Evolutionary conservation across 805 yeast genomes (phyloP).

Genomic region (Metschnikowia orientalis): DNA sequence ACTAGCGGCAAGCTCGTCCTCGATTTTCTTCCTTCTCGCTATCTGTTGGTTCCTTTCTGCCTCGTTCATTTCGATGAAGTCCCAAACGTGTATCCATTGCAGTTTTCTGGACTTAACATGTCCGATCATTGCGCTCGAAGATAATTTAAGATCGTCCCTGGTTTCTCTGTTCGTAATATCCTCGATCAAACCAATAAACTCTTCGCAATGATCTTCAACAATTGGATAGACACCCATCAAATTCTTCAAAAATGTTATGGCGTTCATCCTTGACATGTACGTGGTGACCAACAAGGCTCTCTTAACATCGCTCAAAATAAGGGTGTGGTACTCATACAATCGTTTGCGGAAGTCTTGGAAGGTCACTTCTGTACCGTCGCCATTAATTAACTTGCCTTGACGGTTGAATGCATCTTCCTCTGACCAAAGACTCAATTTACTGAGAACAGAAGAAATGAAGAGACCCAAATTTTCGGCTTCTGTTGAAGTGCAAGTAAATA

Average conservation of each 20-base stretch:
- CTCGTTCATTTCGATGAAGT: conserved; percentile 48
- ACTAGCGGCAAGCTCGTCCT: conserved; percentile 14
- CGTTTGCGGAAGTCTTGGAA: conserved; percentile 35
- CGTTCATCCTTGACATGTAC: conserved; percentile 77
- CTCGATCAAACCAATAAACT: conserved; percentile 44
- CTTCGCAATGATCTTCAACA: conserved; percentile 61
- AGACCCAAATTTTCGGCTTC: conserved; percentile 84
- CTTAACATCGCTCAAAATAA: conserved; percentile 41
- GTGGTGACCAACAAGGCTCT: conserved; percentile 46
- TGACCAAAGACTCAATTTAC: conserved; percentile 43
- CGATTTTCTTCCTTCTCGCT: conserved; percentile 21
- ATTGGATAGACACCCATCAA: conserved; percentile 61
- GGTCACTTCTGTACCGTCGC: conserved; percentile 5
- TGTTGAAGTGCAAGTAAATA: conserved; percentile 64
- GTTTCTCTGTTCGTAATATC: conserved; percentile 48
- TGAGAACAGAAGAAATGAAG: conserved; percentile 57
- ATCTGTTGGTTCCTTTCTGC: conserved; percentile 34
- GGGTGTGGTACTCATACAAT: conserved; percentile 54
- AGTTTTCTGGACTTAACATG: conserved; percentile 53
- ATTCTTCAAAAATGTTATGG: conserved; percentile 71
- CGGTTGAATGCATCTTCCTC: conserved; percentile 26
- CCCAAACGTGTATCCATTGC: conserved; percentile 51
- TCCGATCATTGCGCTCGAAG: conserved; percentile 69
- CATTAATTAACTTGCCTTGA: neutral
- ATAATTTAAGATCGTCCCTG: conserved; percentile 76